These are phyloP conservation scores for Solanum clarkiae DNA, from an alignment of 257 asterid genomes.

Conservation along the genomic window DNA sequence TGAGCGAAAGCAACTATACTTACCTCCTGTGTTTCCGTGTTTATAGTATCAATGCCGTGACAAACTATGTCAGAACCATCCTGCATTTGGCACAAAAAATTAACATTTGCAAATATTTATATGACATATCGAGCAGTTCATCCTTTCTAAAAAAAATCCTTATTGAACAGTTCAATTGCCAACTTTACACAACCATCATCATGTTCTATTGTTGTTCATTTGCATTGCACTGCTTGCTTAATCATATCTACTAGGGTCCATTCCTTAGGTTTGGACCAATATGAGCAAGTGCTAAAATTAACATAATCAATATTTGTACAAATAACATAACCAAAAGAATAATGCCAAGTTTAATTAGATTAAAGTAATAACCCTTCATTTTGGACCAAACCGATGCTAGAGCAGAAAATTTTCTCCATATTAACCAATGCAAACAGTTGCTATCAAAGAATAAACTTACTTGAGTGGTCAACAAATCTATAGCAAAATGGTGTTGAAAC, in stretches of 20 bases:
- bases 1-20: not conserved
- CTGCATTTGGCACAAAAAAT: conserved; percentile 33
- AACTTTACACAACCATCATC: not conserved
- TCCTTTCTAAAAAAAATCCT: not conserved
- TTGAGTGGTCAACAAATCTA: conserved; percentile 88
- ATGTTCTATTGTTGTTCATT: not conserved
- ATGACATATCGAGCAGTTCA: not conserved
- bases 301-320: not conserved
- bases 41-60: conserved; percentile 81
- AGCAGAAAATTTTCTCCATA: not conserved
- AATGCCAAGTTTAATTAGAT: not conserved
- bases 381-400: not conserved
- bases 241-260: not conserved
- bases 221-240: not conserved
- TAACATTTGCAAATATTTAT: not conserved
- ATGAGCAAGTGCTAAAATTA: not conserved
- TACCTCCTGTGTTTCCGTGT: conserved; percentile 78
- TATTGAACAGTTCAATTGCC: not conserved
- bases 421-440: not conserved
- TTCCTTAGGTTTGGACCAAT: not conserved
- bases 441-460: conserved; percentile 15
- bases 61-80: conserved; percentile 70
- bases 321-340: not conserved
- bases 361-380: not conserved
- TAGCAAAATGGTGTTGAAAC: conserved; percentile 89